Base-by-base conservation (phyloP, 805 yeast genomes). In the Kuraishia borneana region DNA sequence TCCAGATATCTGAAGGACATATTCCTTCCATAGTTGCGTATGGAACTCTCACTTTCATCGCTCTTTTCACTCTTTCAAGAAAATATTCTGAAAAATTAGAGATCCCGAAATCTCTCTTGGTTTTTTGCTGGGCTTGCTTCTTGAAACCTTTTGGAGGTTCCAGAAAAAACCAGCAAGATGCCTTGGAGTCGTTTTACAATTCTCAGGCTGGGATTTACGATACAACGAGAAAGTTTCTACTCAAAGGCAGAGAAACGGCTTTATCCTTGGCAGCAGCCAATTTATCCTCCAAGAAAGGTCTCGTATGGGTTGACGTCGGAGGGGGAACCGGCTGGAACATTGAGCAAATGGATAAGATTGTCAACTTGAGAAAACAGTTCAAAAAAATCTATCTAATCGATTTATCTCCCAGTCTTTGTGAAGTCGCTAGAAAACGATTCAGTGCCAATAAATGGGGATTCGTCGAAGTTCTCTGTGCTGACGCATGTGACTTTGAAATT, bases 291-390 rank as follows among this genome's bases (percentile, higher is more conserved):
- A 54, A 53, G 19, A 47, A 51, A 27, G 65, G 67, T 33, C 56
- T 78, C 30, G 73, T 78, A 30, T 80, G 88, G 88, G 64, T 80
- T 33, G 88, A 80, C 50, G 70, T 83, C 47, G 94, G 94, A 33
- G 94, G 94, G 21, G 94, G 94, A 18, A 83, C 94, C 5, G 94
- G 94, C 32, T 65, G 75, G 54, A 83, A 83, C 56, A 77, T 83
- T 46, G 92, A 83, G 54, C 65, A 68, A 45, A 83, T 83, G 94
- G 62, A 78, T 50, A 50, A 61, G 29, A 57, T 73, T 31, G 56
- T 69, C 33, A 64, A 74, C 10, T 53, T 76, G 29, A 43, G 58
- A 20, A 48, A 53, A 18, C 56, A 62, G 42, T 83, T 83, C 54
- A 67, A 70, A 42, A 80, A 80, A 10, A 67, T 83, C 32, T 80